phyloP scores from a whole-genome alignment of 805 yeast species.

The Wickerhamiella nectarea region DNA sequence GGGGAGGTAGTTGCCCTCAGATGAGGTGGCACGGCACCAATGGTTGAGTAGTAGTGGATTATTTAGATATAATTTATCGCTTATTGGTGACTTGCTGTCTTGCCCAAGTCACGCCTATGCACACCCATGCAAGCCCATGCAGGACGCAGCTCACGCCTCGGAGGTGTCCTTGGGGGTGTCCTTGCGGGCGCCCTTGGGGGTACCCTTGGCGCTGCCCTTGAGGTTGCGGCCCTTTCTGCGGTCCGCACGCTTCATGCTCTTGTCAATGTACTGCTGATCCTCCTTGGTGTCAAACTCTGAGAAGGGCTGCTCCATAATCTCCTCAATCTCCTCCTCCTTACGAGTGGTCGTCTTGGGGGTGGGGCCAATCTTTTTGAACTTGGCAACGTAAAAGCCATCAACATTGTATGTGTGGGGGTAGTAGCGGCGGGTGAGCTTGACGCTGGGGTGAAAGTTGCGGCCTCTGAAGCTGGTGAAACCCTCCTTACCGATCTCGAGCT shows the following conservation, averaged over 20 bases:
- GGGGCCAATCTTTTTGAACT: slow-evolving; percentile 79
- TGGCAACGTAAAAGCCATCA: slow-evolving; percentile 97
- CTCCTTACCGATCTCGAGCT: slow-evolving; percentile 84
- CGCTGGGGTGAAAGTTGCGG: slow-evolving; percentile 65
- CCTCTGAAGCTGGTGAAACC: slow-evolving; percentile 93
- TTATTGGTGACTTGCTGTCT: too few species aligned
- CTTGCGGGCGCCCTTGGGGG: background rate
- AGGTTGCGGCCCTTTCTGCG: slow-evolving; percentile 26
- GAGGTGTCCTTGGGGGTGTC: background rate
- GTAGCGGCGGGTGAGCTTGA: slow-evolving; percentile 80
- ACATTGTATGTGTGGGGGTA: slow-evolving; percentile 98
- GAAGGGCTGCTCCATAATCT: slow-evolving; percentile 74
- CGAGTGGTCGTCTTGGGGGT: slow-evolving; percentile 78
- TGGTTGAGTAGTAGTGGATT: too few species aligned
- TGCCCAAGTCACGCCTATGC: too few species aligned
- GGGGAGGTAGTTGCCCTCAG: background rate
- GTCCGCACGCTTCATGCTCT: slow-evolving; percentile 30
- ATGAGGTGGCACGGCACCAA: too few species aligned
- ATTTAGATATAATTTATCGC: too few species aligned
- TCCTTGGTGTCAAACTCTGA: slow-evolving; percentile 66
- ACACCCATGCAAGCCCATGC: too few species aligned
- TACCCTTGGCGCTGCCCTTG: slow-evolving; percentile 11
- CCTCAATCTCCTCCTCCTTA: slow-evolving; percentile 55
- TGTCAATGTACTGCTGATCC: slow-evolving; percentile 59
- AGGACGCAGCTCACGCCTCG: too few species aligned